phyloP scores from a whole-genome alignment of 495 filamentous ascomycete species.

The Lasiosphaeria hispida region DNA sequence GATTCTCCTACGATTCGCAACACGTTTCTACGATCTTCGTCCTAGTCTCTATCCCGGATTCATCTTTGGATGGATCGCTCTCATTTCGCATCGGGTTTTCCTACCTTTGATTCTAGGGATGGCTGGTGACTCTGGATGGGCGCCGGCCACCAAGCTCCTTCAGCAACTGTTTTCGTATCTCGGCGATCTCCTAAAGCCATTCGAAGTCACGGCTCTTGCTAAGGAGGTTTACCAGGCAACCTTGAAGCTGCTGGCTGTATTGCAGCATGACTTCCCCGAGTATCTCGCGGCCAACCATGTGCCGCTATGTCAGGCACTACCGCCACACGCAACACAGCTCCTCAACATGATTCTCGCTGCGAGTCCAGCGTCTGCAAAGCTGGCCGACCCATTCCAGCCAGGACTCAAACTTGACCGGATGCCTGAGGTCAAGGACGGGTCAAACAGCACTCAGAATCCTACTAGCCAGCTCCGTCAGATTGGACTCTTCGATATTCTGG shows the following conservation, averaged over 20 bases:
- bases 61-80: constrained; percentile 75
- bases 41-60: constrained; percentile 78
- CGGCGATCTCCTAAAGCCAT: constrained; percentile 74
- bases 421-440: constrained; percentile 69
- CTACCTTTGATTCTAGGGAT: constrained; percentile 75
- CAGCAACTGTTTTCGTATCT: constrained; percentile 71
- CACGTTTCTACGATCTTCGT: constrained; percentile 70
- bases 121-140: constrained; percentile 69
- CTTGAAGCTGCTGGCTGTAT: constrained; percentile 74
- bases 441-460: constrained; percentile 61
- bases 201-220: constrained; percentile 63
- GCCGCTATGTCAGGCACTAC: constrained; percentile 80
- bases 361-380: constrained; percentile 69
- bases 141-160: constrained; percentile 69
- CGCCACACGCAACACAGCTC: constrained; percentile 81
- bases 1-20: constrained; percentile 69
- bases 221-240: constrained; percentile 84
- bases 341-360: constrained; percentile 86
- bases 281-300: constrained; percentile 87
- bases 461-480: constrained; percentile 53
- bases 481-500: constrained; percentile 65
- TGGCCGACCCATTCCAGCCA: constrained; percentile 75
- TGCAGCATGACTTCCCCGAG: constrained; percentile 93
- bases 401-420: constrained; percentile 80
- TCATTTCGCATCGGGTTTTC: constrained; percentile 84